Conservation (phyloP, 73 alveolate genomes). For the Paramecium sonneborni region DNA sequence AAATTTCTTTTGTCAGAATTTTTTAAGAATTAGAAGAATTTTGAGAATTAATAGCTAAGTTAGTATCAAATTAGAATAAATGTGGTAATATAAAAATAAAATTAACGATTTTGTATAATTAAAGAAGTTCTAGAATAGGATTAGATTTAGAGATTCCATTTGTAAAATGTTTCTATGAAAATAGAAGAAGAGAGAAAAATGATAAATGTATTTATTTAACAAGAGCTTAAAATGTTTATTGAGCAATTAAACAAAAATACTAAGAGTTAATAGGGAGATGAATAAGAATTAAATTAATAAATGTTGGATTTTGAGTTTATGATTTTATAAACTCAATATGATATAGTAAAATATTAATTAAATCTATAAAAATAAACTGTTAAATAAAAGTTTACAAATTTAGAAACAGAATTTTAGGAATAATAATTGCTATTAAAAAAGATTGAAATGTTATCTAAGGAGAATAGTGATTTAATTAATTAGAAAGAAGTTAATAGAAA, state of each 20-base stretch:
- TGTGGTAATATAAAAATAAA: background rate
- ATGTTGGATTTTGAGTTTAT: background rate
- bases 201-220: background rate
- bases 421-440: background rate
- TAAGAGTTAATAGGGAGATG: background rate
- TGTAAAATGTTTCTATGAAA: background rate
- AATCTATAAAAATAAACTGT: background rate
- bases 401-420: background rate
- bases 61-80: background rate
- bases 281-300: background rate
- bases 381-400: background rate
- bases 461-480: background rate
- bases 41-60: background rate
- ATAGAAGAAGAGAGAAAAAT: background rate
- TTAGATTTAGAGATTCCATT: background rate
- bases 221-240: background rate
- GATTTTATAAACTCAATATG: background rate
- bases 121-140: background rate
- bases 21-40: background rate
- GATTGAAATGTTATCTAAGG: background rate
- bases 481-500: background rate
- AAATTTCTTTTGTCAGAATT: background rate
- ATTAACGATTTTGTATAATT: background rate
- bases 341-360: background rate
- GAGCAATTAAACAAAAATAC: background rate